A percentile compares a stretch with the other conserved stretches of the same genome.
phyloP scores from a whole-genome alignment of 768 basidiomycete species.

The Tylopilus rubrobrunneus region DNA sequence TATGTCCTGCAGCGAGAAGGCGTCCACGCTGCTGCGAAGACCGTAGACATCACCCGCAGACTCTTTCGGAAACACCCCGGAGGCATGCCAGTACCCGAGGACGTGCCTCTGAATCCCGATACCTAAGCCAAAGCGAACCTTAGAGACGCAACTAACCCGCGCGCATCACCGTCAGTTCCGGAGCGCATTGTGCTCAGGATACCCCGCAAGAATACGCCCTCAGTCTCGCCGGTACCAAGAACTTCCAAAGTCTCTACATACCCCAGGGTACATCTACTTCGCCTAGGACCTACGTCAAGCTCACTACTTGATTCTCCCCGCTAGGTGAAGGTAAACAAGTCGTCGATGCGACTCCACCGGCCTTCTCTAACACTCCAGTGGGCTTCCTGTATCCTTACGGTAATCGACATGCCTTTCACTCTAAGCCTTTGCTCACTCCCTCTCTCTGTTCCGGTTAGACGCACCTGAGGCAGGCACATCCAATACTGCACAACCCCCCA shows the following conservation, averaged over 20 bases:
- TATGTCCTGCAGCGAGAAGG: conserved; percentile 18
- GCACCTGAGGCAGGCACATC: conserved; percentile 4
- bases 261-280: conserved; percentile 6
- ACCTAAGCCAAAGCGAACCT: not conserved
- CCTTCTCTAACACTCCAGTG: conserved; percentile 8
- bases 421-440: not conserved
- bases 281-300: not conserved
- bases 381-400: conserved; percentile 10
- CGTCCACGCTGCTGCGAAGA: conserved; percentile 26
- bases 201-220: not conserved
- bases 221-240: not conserved
- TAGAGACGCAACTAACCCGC: conserved; percentile 4
- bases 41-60: conserved; percentile 25
- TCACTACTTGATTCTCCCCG: not conserved
- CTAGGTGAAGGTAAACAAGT: conserved; percentile 6
- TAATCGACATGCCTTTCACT: not conserved
- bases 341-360: not conserved
- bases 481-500: not conserved
- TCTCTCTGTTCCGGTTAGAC: conserved; percentile 1
- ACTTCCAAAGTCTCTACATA: not conserved
- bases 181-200: not conserved
- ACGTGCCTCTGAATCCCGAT: not conserved
- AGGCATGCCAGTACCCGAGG: conserved; percentile 21
- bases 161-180: conserved; percentile 3
- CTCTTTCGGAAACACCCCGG: conserved; percentile 25